Base-by-base conservation (phyloP, 148 eudicot genomes). In the Vaccinium corymbosum region DNA sequence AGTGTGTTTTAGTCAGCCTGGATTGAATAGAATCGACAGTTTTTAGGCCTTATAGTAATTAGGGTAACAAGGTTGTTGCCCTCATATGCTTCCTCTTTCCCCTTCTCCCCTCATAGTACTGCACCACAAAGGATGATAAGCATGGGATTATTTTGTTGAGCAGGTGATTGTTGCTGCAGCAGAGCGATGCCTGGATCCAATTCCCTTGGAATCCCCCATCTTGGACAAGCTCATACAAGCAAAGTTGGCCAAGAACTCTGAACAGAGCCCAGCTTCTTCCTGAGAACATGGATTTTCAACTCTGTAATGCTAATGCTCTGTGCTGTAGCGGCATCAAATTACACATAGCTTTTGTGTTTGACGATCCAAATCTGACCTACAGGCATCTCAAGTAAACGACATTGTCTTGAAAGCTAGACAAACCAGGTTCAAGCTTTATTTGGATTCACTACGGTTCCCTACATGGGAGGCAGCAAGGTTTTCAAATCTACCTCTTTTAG, bases 111-210 rank as follows among this genome's bases (percentile, higher is more conserved):
- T 62, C 70, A 22, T 20, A 9, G 27, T 22, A 22, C 29, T n/a
- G 70, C 71, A 64, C 32, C 35, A 25, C 71, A 64, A 22, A 25
- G 29, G 51, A 75, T 76, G 70, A 16, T 85, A 78, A 66, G 51
- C 50, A 38, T 48, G 71, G 19, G 68, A 77, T 42, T 76, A 12
- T 66, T 62, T 55, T 79, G 83, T 76, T 59, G 88, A 84, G 74
- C 94, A 97, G 99, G 98, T 97, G 75, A 84, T 97, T 48, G 93
- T 93, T 52, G 94, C 93, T 79, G 92, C 93, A 71, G 94, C 95
- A 0, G 98, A 95, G 85, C 99, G 99, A 73, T 94, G 98, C 85
- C 90, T 94, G 59, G 99, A 97, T 86, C 95, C 99, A 73, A 90
- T 83, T 84, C 93, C 97, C 42, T 81, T 97, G 90, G 99, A 97